Evolutionary conservation across 306 rosid genomes (phyloP).

Genomic region (Trifolium subterraneum): DNA sequence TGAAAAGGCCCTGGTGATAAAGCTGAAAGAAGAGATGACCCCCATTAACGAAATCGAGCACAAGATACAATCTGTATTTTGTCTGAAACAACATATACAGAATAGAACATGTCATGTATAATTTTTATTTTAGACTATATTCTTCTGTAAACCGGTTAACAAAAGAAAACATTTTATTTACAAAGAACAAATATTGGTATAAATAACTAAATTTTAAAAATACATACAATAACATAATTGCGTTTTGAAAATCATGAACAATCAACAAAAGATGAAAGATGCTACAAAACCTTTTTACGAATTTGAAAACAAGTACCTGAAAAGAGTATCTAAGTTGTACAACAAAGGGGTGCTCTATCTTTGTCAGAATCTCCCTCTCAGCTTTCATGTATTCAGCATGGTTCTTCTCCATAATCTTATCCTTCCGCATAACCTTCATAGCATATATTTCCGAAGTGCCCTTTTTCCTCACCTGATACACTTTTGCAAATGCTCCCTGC

Average conservation of each 20-base stretch:
- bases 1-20: slow-evolving; percentile 91
- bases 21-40: slow-evolving; percentile 99
- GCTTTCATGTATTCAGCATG: slow-evolving; percentile 98
- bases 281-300: slow-evolving; percentile 13
- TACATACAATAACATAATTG: background rate
- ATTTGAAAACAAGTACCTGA: slow-evolving; percentile 62
- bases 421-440: slow-evolving; percentile 99
- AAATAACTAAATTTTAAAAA: too few species aligned
- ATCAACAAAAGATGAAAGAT: slow-evolving; percentile 7
- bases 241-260: slow-evolving; percentile 26
- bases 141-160: background rate
- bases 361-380: slow-evolving; percentile 89
- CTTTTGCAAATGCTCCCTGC: slow-evolving; percentile 96
- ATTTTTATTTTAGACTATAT: background rate
- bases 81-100: slow-evolving; percentile 59
- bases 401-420: slow-evolving; percentile 93
- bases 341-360: slow-evolving; percentile 82
- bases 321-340: slow-evolving; percentile 96
- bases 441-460: slow-evolving; percentile 94
- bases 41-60: slow-evolving; percentile 93
- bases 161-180: too few species aligned
- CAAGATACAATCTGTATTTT: slow-evolving; percentile 89
- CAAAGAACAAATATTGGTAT: too few species aligned
- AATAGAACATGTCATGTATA: slow-evolving; percentile 14
- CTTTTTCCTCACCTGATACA: slow-evolving; percentile 89